phyloP scores from a whole-genome alignment of 2,329 filamentous ascomycete species.

The Coleophoma cylindrospora region DNA sequence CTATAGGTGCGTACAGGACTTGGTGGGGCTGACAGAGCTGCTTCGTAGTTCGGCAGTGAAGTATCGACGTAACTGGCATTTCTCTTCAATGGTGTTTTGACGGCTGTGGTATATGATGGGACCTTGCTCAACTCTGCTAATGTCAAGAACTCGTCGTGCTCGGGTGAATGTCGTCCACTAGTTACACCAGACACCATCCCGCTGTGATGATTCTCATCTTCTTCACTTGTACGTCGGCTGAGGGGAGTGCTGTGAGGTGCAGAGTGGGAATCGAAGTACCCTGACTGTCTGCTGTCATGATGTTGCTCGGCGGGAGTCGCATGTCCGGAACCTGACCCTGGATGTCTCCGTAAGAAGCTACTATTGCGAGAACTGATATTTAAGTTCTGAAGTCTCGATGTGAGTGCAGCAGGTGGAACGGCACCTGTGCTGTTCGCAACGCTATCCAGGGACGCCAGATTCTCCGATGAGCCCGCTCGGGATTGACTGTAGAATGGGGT shows the following conservation, averaged over 20 bases:
- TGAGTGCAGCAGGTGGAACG: constrained; percentile 50
- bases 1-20: constrained; percentile 18
- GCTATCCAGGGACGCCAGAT: constrained; percentile 58
- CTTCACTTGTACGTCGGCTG: constrained; percentile 40
- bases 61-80: constrained; percentile 41
- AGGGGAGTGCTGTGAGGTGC: constrained; percentile 27
- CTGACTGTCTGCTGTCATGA: constrained; percentile 9
- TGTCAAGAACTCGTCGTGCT: constrained; percentile 52
- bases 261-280: constrained; percentile 18
- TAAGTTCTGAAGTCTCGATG: constrained; percentile 66
- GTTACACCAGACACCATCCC: constrained; percentile 16
- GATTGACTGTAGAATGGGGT: constrained; percentile 74
- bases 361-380: constrained; percentile 42
- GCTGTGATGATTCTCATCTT: constrained; percentile 38
- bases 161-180: constrained; percentile 49
- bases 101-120: constrained; percentile 72
- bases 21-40: constrained; percentile 49
- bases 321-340: constrained; percentile 23
- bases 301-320: constrained; percentile 21
- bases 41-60: constrained; percentile 61
- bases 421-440: constrained; percentile 35
- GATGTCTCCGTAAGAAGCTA: constrained; percentile 23
- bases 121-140: constrained; percentile 66
- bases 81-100: constrained; percentile 57
- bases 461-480: constrained; percentile 74